Base-by-base conservation (phyloP, 106 monocot genomes). In the Narthecium ossifragum region DNA sequence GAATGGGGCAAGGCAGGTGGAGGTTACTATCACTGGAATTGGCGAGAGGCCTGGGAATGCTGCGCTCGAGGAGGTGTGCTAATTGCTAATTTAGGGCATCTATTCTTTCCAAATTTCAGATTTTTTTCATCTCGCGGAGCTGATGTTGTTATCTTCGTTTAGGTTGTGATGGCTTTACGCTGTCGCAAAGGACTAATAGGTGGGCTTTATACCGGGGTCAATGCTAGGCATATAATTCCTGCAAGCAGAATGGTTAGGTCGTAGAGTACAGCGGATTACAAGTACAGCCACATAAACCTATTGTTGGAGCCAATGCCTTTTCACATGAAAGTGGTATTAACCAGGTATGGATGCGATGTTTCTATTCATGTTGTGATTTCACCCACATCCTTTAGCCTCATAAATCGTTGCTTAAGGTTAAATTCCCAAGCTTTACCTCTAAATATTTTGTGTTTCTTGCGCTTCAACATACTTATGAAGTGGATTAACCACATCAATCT, bases 191-290 rank as follows among this genome's bases (percentile, higher is more conserved):
- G 62, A 55, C 14, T 62, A 32, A 11, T 62, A 26, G 59, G n/a
- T n/a, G n/a, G 70, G 7, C 22, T 70, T 61, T 53, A 70, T 33
- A 70, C 70, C 0, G 43, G 70, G 11, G 41, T 70, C 33, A 62
- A 61, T 31, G 62, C 43, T 32, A 62, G 31, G 27, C 50, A 55
- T 46, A 62, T 70, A 32, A 14, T 53, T 24, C 9, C 31, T 39
- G 27, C 54, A 41, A 70, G 70, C 70, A 70, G 62, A 26, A 53
- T 70, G 70, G 70, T 70, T 34, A 70, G 70, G 70, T 70, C 1
- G 47, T 22, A 6, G 62, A 70, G 45, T 70, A 26, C 34, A 61
- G 61, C 14, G 70, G 61, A 53, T 61, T 70, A n/a, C 28, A 60
- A 43, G 28, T 70, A 29, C 70, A 70, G 14, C 61, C 70, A 15